phyloP scores from a whole-genome alignment of 164 flowering plant species.

The Saururus chinensis region DNA sequence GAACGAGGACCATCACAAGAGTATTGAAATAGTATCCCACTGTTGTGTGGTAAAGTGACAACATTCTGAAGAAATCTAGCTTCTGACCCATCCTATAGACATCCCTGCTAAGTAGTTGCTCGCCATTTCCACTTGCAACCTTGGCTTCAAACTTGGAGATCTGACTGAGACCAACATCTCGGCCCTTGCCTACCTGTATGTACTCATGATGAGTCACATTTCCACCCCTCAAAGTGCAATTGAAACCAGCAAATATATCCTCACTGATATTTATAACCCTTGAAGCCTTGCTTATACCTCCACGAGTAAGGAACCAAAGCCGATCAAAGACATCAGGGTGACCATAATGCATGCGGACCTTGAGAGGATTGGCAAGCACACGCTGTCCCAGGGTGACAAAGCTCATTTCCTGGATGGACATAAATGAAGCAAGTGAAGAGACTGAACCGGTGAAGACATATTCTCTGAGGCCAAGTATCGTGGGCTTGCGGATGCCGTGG shows the following conservation, averaged over 20 bases:
- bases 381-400: constrained; percentile 94
- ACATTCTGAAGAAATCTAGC: constrained; percentile 90
- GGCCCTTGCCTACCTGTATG: constrained; percentile 93
- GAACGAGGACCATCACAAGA: constrained; percentile 70
- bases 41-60: constrained; percentile 75
- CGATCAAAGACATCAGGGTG: constrained; percentile 97
- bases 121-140: constrained; percentile 97
- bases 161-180: constrained; percentile 96
- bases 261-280: constrained; percentile 86
- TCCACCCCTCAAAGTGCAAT: constrained; percentile 87
- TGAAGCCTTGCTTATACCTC: constrained; percentile 96
- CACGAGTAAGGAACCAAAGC: constrained; percentile 82
- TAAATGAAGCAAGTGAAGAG: constrained; percentile 94
- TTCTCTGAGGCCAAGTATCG: constrained; percentile 91
- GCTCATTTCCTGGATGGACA: constrained; percentile 95
- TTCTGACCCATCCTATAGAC: constrained; percentile 84
- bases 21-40: constrained; percentile 75
- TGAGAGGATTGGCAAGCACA: constrained; percentile 85
- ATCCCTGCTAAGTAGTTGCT: constrained; percentile 87
- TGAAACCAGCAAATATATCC: constrained; percentile 95
- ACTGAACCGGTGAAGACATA: constrained; percentile 87
- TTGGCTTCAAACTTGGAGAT: constrained; percentile 96
- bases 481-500: constrained; percentile 80
- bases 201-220: constrained; percentile 98
- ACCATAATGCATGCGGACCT: constrained; percentile 94